phyloP scores from a whole-genome alignment of 495 filamentous ascomycete species.

The Saxophila tyrrhenica region DNA sequence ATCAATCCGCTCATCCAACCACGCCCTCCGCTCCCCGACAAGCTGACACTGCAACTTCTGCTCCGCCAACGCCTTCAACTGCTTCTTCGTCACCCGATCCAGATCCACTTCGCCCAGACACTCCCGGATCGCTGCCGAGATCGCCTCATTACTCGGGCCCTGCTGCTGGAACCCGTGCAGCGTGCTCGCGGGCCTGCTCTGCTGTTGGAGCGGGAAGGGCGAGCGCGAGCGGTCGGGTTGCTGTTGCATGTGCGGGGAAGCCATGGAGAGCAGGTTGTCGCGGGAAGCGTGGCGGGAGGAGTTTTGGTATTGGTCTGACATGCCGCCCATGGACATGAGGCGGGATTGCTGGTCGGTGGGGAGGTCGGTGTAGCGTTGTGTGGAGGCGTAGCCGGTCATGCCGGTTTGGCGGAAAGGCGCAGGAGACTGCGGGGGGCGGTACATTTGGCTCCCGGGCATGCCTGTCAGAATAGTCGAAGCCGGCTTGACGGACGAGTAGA shows the following conservation, averaged over 20 bases:
- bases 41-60: constrained; percentile 82
- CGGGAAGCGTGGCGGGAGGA: constrained; percentile 35
- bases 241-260: constrained; percentile 5
- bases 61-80: constrained; percentile 77
- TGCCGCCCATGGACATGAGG: constrained; percentile 51
- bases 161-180: background rate
- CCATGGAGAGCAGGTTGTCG: constrained; percentile 1
- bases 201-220: constrained; percentile 1
- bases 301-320: constrained; percentile 46
- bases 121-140: constrained; percentile 69
- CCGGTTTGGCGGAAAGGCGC: constrained; percentile 45
- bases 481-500: constrained; percentile 90
- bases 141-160: constrained; percentile 52
- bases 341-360: constrained; percentile 36
- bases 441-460: constrained; percentile 45
- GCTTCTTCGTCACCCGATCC: constrained; percentile 95
- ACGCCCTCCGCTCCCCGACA: constrained; percentile 65
- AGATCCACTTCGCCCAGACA: constrained; percentile 86
- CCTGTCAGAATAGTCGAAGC: constrained; percentile 85
- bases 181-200: constrained; percentile 10
- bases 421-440: constrained; percentile 73
- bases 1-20: constrained; percentile 87
- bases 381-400: background rate
- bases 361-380: constrained; percentile 29
- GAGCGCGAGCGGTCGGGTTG: constrained; percentile 7